Evolutionary conservation across 2,329 filamentous ascomycete genomes (phyloP).

Genomic region (Didymella pinodella): DNA sequence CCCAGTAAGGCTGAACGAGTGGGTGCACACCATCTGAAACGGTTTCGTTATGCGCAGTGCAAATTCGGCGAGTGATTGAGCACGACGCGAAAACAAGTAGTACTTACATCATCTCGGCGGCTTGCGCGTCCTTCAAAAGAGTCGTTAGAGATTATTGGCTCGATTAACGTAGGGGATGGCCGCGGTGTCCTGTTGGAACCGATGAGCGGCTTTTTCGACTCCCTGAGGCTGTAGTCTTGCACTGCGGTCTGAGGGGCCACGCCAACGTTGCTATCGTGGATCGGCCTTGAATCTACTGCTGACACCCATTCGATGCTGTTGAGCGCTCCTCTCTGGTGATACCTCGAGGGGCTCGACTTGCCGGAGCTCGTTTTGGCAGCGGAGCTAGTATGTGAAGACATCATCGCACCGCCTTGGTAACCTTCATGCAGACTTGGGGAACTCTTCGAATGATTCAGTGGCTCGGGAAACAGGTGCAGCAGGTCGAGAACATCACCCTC

Average conservation of each 20-base stretch:
- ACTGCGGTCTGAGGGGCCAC: conserved; percentile 23
- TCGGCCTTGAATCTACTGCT: conserved; percentile 23
- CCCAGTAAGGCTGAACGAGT: conserved; percentile 23
- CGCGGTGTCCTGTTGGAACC: conserved; percentile 31
- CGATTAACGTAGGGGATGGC: conserved; percentile 35
- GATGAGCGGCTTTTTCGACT: conserved; percentile 29
- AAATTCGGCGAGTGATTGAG: conserved; percentile 28
- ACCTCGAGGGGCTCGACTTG: conserved; percentile 33
- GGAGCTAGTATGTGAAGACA: conserved; percentile 37
- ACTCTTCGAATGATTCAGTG: conserved; percentile 28
- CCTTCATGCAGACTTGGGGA: conserved; percentile 22
- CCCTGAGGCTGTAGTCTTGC: conserved; percentile 31
- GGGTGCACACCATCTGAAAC: conserved; percentile 34
- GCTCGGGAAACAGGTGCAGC: conserved; percentile 23
- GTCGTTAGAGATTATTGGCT: conserved; percentile 28
- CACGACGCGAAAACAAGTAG: conserved; percentile 29
- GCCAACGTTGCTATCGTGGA: conserved; percentile 29
- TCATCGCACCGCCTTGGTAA: conserved; percentile 34
- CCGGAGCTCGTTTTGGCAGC: conserved; percentile 28
- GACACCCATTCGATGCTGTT: conserved; percentile 32
- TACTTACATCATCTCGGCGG: conserved; percentile 44
- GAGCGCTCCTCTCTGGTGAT: conserved; percentile 28
- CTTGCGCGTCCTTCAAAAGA: conserved; percentile 22
- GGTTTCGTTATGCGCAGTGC: conserved; percentile 36
- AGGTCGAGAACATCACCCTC: conserved; percentile 17